A percentile compares a stretch with the other conserved stretches of the same genome.
Evolutionary conservation across 768 basidiomycete species (phyloP).

Genomic region (Russula lepida): DNA sequence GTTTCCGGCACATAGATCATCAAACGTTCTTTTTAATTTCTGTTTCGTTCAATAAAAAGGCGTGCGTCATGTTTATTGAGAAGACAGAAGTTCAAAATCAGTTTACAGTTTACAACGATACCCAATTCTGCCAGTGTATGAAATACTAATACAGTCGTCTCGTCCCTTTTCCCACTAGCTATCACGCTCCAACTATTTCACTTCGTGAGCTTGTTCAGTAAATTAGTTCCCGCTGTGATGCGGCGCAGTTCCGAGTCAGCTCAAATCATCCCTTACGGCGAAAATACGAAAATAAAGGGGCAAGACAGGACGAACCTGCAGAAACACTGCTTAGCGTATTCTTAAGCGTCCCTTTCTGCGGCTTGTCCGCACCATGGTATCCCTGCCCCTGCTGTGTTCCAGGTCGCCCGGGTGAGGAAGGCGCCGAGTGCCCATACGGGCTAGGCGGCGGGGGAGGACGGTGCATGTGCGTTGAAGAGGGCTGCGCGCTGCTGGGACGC

Average conservation of each 20-base stretch:
- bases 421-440: background rate
- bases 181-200: background rate
- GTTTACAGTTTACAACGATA: background rate
- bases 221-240: slow-evolving; percentile 4
- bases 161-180: background rate
- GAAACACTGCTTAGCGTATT: background rate
- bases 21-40: background rate
- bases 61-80: background rate
- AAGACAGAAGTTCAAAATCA: background rate
- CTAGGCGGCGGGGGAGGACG: background rate
- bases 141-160: background rate
- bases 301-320: slow-evolving; percentile 4
- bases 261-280: background rate
- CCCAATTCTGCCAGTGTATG: background rate
- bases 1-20: background rate
- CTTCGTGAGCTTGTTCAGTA: slow-evolving; percentile 7
- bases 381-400: background rate
- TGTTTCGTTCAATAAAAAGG: background rate
- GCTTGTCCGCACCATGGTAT: background rate
- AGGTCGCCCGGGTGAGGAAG: background rate
- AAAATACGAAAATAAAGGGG: background rate
- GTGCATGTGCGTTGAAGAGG: background rate
- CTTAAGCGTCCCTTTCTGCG: background rate
- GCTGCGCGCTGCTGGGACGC: background rate
- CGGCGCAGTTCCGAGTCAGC: background rate